Evolutionary conservation across 2,329 filamentous ascomycete species (phyloP), one percentile per base, ranked within the genome.

Genomic region (Diaporthe sp.): DNA sequence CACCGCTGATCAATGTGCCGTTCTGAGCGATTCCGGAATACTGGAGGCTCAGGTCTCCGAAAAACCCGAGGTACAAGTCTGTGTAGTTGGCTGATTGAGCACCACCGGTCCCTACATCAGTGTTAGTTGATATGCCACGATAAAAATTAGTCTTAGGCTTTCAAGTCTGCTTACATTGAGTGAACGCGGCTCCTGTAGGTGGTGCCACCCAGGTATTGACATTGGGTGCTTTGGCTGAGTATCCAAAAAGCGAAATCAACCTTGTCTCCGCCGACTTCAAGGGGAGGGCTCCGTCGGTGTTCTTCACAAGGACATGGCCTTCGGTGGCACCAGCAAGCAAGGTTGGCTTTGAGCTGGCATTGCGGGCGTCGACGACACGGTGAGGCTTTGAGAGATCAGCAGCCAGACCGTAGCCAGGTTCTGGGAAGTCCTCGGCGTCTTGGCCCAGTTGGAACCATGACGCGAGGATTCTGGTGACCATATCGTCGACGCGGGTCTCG

Each of bases 241-340:
- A 93, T 37, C 91, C 90, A 78, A 90, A 92, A 17, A 93, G 78
- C 0, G 91, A 90, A 55, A 94, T 78, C 76, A 89, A 79, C 76
- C 85, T 83, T 1, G 87, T 87, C 10, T 86, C 65, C 0, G 31
- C 7, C 8, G 65, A 82, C 10, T 85, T 85, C 0, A 93, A 81
- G 0, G 91, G 91, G 0, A 93, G 85, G 0, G 89, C 84, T 13
- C 84, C 85, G 57, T 89, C 88, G 44, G 80, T 83, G 80, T 93
- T 93, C 81, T 93, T 93, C 42, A 93, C 86, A 0, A 93, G 85
- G 1, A 93, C 91, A 73, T 92, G 90, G 4, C 92, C 91, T 79
- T 92, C 91, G 6, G 92, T 84, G 0, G 90, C 91, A 6, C 90
- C 89, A n/a, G 90, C 84, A 0, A 92, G 80, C 0, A 92, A 80